phyloP scores from a whole-genome alignment of 371 early-diverging fungal genomes.

The Amoeboaphelidium occidentale region DNA sequence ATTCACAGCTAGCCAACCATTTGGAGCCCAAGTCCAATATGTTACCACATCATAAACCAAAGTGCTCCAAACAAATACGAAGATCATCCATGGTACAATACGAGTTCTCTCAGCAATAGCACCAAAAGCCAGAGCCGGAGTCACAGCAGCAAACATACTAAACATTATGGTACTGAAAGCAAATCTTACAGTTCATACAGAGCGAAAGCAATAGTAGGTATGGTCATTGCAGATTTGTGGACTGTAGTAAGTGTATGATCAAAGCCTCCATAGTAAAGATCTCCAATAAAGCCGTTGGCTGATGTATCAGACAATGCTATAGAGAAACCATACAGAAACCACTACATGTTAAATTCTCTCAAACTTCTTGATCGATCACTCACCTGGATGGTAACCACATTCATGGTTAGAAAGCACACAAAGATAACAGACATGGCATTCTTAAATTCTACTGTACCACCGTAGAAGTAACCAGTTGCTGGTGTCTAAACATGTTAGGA shows the following conservation, averaged over 20 bases:
- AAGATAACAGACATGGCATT: conserved; percentile 55
- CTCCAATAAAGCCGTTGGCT: conserved; percentile 37
- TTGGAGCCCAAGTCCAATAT: conserved; percentile 1
- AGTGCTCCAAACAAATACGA: conserved; percentile 77
- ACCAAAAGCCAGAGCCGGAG: conserved; percentile 74
- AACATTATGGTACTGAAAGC: too few relatives aligned
- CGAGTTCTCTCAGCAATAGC: conserved; percentile 69
- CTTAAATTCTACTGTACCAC: conserved; percentile 62
- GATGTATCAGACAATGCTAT: conserved; percentile 49
- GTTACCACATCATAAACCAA: conserved; percentile 34
- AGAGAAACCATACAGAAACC: conserved; percentile 69
- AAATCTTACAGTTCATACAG: conserved; percentile 56
- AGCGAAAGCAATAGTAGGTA: conserved; percentile 42
- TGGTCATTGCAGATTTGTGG: conserved; percentile 21
- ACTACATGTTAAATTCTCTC: conserved; percentile 17
- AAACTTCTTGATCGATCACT: conserved; percentile 1
- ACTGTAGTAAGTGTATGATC: conserved; percentile 26
- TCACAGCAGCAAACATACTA: conserved; percentile 53
- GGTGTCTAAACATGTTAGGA: too few relatives aligned
- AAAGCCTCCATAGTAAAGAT: conserved; percentile 41
- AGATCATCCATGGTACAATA: conserved; percentile 54
- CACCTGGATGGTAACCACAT: conserved; percentile 39
- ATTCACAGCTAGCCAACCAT: conserved; percentile 1
- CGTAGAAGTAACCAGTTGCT: conserved; percentile 67
- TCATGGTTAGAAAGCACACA: conserved; percentile 30